Conservation (phyloP, 129 eudicot species). For the Lonicera japonica region DNA sequence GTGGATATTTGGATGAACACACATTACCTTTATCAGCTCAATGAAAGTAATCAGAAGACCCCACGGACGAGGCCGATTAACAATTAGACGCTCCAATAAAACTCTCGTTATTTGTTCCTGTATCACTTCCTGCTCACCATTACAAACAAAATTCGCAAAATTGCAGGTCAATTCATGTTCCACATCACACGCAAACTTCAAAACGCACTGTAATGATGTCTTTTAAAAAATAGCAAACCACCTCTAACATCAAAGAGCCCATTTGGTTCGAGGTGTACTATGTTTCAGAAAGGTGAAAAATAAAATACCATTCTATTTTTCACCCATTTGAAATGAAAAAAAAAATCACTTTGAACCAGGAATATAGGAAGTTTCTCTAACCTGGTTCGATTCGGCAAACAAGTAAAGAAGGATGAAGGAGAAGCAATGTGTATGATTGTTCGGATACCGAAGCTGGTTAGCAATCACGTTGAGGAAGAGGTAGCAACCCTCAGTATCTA, state of each 20-base stretch:
- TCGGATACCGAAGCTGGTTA: constrained; percentile 94
- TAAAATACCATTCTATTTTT: no score
- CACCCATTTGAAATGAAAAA: no score
- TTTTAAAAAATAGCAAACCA: no score
- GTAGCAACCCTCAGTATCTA: constrained; percentile 96
- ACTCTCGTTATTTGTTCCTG: constrained; percentile 98
- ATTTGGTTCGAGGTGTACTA: no score
- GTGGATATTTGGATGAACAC: neutral
- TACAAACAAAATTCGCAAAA: no score
- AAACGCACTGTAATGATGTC: no score
- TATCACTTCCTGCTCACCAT: constrained; percentile 65
- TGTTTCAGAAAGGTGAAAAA: no score
- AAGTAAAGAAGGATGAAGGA: constrained; percentile 85
- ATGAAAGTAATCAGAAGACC: constrained; percentile 89
- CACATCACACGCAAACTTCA: no score
- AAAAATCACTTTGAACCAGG: no score
- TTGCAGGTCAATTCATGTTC: no score
- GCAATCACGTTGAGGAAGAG: constrained; percentile 86
- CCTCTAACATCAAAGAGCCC: no score
- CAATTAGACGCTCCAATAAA: constrained; percentile 85
- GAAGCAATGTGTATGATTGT: constrained; percentile 95
- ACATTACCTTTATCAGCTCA: constrained; percentile 87
- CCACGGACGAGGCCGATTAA: constrained; percentile 98
- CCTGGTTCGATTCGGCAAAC: constrained; percentile 88
- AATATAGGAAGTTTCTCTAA: no score